Evolutionary conservation across 345 rosid species (phyloP).

Genomic region (Crucihimalaya himalaica): DNA sequence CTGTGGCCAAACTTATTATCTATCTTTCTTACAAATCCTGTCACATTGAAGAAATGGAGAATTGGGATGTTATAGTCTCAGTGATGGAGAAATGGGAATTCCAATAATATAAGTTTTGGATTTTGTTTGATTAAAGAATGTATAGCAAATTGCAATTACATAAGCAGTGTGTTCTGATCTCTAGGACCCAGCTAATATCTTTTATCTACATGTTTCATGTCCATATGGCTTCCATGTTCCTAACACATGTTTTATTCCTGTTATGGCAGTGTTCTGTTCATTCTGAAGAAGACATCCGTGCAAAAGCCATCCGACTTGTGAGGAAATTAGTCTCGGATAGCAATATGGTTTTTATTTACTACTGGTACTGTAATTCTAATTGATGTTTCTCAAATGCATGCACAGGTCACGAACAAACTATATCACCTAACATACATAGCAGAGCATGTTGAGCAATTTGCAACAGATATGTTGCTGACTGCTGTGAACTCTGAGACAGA

Average conservation of each 20-base stretch:
- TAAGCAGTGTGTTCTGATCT: slow-evolving; percentile 16
- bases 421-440: slow-evolving; percentile 75
- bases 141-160: background rate
- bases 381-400: slow-evolving; percentile 40
- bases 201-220: background rate
- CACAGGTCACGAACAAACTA: slow-evolving; percentile 93
- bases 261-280: slow-evolving; percentile 87
- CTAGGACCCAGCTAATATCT: background rate
- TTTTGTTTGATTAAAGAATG: slow-evolving; percentile 14
- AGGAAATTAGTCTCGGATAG: slow-evolving; percentile 32
- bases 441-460: slow-evolving; percentile 79
- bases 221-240: slow-evolving; percentile 24
- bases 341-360: slow-evolving; percentile 18
- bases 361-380: slow-evolving; percentile 21
- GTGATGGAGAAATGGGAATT: slow-evolving; percentile 11
- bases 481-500: slow-evolving; percentile 58
- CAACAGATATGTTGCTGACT: slow-evolving; percentile 68
- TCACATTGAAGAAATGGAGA: slow-evolving; percentile 8
- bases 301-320: slow-evolving; percentile 94
- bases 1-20: slow-evolving; percentile 13
- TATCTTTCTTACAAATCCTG: slow-evolving; percentile 21
- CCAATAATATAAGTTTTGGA: slow-evolving; percentile 1
- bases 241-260: slow-evolving; percentile 35
- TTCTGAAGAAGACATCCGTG: slow-evolving; percentile 87
- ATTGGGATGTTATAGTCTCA: slow-evolving; percentile 26